phyloP scores from a whole-genome alignment of 2,329 filamentous ascomycete genomes.

The Talaromyces sp. region DNA sequence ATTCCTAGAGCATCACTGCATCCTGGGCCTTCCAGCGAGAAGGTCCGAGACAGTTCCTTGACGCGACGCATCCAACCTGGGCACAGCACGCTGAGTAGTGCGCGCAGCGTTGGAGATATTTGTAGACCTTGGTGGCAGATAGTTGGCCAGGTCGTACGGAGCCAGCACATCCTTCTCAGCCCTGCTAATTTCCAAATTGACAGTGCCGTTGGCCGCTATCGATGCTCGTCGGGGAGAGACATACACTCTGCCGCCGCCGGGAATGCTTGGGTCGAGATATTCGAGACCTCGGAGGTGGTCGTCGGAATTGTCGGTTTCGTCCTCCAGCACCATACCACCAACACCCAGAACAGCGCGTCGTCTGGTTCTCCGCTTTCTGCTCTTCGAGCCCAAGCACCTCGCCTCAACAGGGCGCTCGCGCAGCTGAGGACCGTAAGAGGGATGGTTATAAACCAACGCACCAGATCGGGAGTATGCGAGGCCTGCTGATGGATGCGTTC shows the following conservation, averaged over 20 bases:
- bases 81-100: conserved; percentile 22
- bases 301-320: conserved; percentile 28
- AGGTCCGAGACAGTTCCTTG: neutral
- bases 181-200: conserved; percentile 34
- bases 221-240: conserved; percentile 45
- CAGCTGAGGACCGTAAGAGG: conserved; percentile 56
- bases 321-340: conserved; percentile 38
- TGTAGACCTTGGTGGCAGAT: conserved; percentile 23
- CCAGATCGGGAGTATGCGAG: conserved; percentile 57
- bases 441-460: conserved; percentile 55
- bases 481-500: conserved; percentile 62
- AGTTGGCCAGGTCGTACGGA: conserved; percentile 33
- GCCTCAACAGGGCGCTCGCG: conserved; percentile 50
- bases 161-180: conserved; percentile 29
- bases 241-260: conserved; percentile 51
- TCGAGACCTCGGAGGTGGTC: conserved; percentile 36
- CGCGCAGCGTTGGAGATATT: conserved; percentile 25
- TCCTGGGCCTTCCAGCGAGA: neutral
- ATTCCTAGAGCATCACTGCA: neutral
- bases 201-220: conserved; percentile 42
- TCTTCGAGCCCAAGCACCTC: conserved; percentile 52
- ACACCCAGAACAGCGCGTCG: conserved; percentile 36
- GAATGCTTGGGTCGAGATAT: conserved; percentile 39
- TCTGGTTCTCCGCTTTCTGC: conserved; percentile 25
- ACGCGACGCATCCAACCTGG: conserved; percentile 22